Conservation (phyloP, 495 filamentous ascomycete species). For the Podospora tetraspora region DNA sequence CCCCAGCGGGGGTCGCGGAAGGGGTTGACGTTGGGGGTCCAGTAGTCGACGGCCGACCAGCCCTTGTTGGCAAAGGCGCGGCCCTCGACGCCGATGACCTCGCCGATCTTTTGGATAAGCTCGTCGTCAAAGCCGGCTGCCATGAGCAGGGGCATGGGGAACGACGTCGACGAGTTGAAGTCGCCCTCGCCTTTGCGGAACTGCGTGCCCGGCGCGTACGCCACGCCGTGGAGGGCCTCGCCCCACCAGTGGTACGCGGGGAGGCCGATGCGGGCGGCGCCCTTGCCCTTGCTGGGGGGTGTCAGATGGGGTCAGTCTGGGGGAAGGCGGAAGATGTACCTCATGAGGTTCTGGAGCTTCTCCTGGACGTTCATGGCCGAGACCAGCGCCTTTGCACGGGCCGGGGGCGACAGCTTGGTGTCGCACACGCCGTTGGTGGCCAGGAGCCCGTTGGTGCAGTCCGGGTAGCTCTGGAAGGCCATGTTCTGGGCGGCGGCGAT, state of each 20-base stretch:
- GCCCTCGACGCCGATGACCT: slow-evolving; percentile 53
- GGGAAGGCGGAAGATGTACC: background rate
- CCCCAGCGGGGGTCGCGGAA: slow-evolving; percentile 50
- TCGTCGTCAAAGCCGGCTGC: slow-evolving; percentile 45
- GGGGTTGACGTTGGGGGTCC: slow-evolving; percentile 65
- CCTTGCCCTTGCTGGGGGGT: slow-evolving; percentile 30
- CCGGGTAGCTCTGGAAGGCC: slow-evolving; percentile 5
- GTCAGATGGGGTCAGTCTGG: background rate
- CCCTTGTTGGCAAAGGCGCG: slow-evolving; percentile 60
- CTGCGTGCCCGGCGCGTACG: slow-evolving; percentile 31
- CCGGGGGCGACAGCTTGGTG: slow-evolving; percentile 2
- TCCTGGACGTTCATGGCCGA: slow-evolving; percentile 36
- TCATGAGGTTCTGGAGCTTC: slow-evolving; percentile 32
- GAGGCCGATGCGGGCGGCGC: slow-evolving; percentile 38
- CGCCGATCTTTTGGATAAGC: slow-evolving; percentile 36
- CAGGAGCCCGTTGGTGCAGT: slow-evolving; percentile 5
- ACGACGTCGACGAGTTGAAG: slow-evolving; percentile 44
- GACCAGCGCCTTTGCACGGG: slow-evolving; percentile 37
- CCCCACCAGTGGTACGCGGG: slow-evolving; percentile 48
- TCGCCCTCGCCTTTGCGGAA: slow-evolving; percentile 28
- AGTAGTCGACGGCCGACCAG: slow-evolving; percentile 54
- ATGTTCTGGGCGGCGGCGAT: slow-evolving; percentile 2
- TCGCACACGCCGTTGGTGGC: slow-evolving; percentile 5
- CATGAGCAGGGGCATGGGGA: slow-evolving; percentile 43
- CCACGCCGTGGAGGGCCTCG: slow-evolving; percentile 48